Evolutionary conservation across 2,329 filamentous ascomycete species (phyloP).

Genomic region (Aspergillus awamori): DNA sequence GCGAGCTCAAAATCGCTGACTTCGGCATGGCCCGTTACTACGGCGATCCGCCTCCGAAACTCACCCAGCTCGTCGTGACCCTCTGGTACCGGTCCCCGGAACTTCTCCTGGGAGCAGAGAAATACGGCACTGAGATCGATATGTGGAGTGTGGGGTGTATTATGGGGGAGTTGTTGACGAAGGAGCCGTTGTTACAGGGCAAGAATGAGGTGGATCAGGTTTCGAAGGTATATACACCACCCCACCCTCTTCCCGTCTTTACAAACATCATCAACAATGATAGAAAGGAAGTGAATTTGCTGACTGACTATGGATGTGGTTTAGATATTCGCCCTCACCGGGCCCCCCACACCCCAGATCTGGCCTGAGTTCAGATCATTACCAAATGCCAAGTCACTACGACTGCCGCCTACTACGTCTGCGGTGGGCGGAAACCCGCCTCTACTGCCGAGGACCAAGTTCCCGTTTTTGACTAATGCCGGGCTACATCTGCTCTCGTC

Average conservation of each 20-base stretch:
- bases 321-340: conserved; percentile 83
- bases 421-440: conserved; percentile 42
- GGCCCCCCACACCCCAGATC: conserved; percentile 75
- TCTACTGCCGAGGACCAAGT: conserved; percentile 69
- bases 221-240: conserved; percentile 54
- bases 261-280: neutral
- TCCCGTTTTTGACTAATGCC: conserved; percentile 77
- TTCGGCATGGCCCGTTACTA: conserved; percentile 97
- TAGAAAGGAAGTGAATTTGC: conserved; percentile 6
- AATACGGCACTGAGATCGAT: conserved; percentile 78
- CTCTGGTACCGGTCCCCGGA: conserved; percentile 96
- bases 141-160: conserved; percentile 98
- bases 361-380: conserved; percentile 89
- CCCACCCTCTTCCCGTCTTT: neutral
- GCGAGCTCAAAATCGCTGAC: conserved; percentile 92
- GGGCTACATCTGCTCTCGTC: conserved; percentile 70
- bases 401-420: conserved; percentile 59
- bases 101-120: conserved; percentile 76
- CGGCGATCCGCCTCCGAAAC: conserved; percentile 72
- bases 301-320: conserved; percentile 10
- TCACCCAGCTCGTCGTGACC: conserved; percentile 93
- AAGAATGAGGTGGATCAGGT: conserved; percentile 92
- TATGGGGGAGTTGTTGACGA: conserved; percentile 85
- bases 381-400: conserved; percentile 80
- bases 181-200: conserved; percentile 81